Base-by-base conservation (phyloP, 202 grass and related monocot genomes). In the Schoenoplectus tabernaemontani region DNA sequence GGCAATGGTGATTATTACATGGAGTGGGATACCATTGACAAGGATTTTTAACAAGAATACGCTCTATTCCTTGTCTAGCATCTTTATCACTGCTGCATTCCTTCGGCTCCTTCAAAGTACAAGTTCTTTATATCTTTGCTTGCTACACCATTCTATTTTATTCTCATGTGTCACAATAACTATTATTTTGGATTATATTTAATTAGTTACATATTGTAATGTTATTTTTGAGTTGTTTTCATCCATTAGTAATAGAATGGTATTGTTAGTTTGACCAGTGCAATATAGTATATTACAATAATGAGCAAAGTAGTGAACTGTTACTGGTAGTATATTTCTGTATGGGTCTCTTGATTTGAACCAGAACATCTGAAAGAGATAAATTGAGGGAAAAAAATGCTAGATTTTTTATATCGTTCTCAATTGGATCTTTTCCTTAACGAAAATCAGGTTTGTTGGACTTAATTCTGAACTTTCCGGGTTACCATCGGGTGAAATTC, bases 401-500 rank as follows among this genome's bases (percentile, higher is more conserved):
- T 86, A 10, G 75, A 82, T 56, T 42, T 16, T 76, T 19, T 7
- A 34, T 73, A 22, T 54, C 50, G 17, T 70, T 20, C 10, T 56
- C 46, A 84, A n/a, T 69, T 81, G 76, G 23, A 83, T 36, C 38
- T 17, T 81, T 74, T 84, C 79, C 9, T 79, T 79, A 63, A 71
- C 78, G 61, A 84, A 62, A 88, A 82, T 22, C 89, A 97, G 94
- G 91, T 78, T 42, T 97, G 79, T 88, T 97, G 77, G 94, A 97
- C 74, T 76, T 97, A 81, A 36, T 93, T 85, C 84, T 94, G 77
- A 97, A 93, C 77, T 97, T 97, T 56, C 91, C 94, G 83, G 94
- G 94, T 17, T 85, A 82, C 63, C 89, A 93, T 60, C 89, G 87
- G 89, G 88, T 84, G 89, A 93, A 87, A 81, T 92, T 97, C 77